Conservation (phyloP, 202 grass and related monocot genomes). For the Carex sylvatica region DNA sequence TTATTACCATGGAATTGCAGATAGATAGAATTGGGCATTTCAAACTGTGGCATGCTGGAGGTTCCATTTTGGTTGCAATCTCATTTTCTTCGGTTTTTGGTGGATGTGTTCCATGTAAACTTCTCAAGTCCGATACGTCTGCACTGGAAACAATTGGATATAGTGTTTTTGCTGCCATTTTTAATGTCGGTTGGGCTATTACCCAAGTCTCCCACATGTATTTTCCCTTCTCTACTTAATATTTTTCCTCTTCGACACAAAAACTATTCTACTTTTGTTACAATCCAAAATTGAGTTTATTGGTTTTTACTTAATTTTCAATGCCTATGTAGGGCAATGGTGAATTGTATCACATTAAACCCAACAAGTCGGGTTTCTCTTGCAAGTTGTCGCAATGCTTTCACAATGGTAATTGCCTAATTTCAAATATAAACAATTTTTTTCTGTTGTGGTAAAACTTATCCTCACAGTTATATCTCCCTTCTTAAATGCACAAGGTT, state of each 20-base stretch:
- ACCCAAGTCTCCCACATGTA: conserved; percentile 99
- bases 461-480: background rate
- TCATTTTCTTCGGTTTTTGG: conserved; percentile 99
- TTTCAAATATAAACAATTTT: background rate
- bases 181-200: conserved; percentile 97
- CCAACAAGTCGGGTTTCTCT: conserved; percentile 90
- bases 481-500: background rate
- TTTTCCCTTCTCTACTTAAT: conserved; percentile 8
- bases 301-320: background rate
- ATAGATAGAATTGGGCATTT: conserved; percentile 97
- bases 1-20: conserved; percentile 31
- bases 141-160: conserved; percentile 86
- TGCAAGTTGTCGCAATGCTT: conserved; percentile 97
- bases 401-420: conserved; percentile 95
- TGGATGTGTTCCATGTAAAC: conserved; percentile 74
- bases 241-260: background rate
- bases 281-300: conserved; percentile 9
- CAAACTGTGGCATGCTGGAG: conserved; percentile 98
- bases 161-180: conserved; percentile 90
- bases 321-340: conserved; percentile 80
- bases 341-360: conserved; percentile 96
- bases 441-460: background rate
- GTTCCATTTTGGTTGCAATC: conserved; percentile 84
- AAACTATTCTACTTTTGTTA: background rate
- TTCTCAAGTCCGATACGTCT: conserved; percentile 56